Evolutionary conservation across 495 filamentous ascomycete genomes (phyloP).

Genomic region (Achaetomiella virescens): DNA sequence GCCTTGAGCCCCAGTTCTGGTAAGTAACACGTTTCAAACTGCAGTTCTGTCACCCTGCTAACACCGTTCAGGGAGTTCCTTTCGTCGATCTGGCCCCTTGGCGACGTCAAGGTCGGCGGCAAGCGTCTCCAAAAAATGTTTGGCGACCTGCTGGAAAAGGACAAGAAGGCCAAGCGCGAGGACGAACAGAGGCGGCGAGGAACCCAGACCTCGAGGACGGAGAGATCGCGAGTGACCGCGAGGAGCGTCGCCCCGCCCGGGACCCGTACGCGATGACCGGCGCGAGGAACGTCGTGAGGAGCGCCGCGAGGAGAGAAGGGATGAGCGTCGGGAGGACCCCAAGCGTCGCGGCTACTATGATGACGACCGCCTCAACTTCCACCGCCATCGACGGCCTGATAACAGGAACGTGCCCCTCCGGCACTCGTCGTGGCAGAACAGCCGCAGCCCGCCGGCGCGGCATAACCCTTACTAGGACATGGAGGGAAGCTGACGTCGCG

Average conservation of each 20-base stretch:
- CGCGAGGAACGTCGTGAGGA: conserved; percentile 24
- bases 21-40: conserved; percentile 22
- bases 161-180: conserved; percentile 22
- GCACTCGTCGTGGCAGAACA: conserved; percentile 27
- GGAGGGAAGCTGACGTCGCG: neutral
- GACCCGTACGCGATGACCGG: conserved; percentile 32
- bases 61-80: conserved; percentile 30
- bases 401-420: conserved; percentile 22
- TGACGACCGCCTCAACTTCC: conserved; percentile 32
- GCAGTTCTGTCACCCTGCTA: conserved; percentile 3
- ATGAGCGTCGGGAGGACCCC: conserved; percentile 29
- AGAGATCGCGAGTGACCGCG: conserved; percentile 32
- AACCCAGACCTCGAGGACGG: conserved; percentile 31
- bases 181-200: conserved; percentile 19
- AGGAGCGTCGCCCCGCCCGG: conserved; percentile 28
- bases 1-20: conserved; percentile 43
- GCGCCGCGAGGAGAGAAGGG: conserved; percentile 30
- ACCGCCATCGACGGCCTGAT: conserved; percentile 27
- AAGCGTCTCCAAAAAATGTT: conserved; percentile 43
- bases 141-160: conserved; percentile 32
- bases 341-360: conserved; percentile 30
- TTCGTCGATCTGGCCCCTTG: conserved; percentile 38
- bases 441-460: conserved; percentile 26
- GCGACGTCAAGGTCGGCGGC: conserved; percentile 33
- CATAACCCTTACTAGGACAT: conserved; percentile 24